These are phyloP conservation scores for Misopates orontium DNA, from an alignment of 257 asterid species.

Conservation along the genomic window DNA sequence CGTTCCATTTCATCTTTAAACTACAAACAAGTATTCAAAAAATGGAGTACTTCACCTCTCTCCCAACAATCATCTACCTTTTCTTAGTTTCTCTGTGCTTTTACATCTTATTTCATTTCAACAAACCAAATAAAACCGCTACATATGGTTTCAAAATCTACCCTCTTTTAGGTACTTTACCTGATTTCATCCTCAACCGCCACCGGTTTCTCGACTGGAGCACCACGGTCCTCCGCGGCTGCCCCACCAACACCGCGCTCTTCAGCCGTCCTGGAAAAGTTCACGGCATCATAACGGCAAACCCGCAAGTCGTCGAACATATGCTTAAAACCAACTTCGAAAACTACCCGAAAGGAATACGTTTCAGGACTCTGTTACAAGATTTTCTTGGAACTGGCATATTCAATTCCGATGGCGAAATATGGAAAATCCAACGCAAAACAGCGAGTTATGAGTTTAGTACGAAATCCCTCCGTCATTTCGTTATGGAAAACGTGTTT, in stretches of 20 bases:
- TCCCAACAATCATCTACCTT: too few species aligned
- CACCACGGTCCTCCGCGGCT: constrained; percentile 48
- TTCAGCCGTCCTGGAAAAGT: constrained; percentile 74
- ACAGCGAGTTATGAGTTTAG: constrained; percentile 89
- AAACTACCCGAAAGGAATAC: constrained; percentile 75
- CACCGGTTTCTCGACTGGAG: constrained; percentile 89
- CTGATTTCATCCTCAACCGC: constrained; percentile 73
- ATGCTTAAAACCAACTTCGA: constrained; percentile 71
- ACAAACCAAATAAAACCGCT: not conserved
- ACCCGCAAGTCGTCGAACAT: constrained; percentile 64
- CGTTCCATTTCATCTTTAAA: too few species aligned
- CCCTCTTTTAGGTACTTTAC: constrained; percentile 72
- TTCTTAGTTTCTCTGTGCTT: too few species aligned
- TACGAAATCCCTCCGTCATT: constrained; percentile 77
- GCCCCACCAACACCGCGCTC: constrained; percentile 62
- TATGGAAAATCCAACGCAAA: constrained; percentile 75
- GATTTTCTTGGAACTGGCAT: constrained; percentile 83
- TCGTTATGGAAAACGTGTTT: constrained; percentile 61
- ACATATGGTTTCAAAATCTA: constrained; percentile 48
- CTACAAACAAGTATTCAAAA: too few species aligned
- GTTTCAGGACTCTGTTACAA: constrained; percentile 51
- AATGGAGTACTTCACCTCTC: too few species aligned
- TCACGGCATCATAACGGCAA: constrained; percentile 75
- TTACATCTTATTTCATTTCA: too few species aligned
- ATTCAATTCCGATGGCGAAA: constrained; percentile 68